These are phyloP conservation scores for Rhizophora mangle DNA, from an alignment of 345 rosid species.

Conservation along the genomic window DNA sequence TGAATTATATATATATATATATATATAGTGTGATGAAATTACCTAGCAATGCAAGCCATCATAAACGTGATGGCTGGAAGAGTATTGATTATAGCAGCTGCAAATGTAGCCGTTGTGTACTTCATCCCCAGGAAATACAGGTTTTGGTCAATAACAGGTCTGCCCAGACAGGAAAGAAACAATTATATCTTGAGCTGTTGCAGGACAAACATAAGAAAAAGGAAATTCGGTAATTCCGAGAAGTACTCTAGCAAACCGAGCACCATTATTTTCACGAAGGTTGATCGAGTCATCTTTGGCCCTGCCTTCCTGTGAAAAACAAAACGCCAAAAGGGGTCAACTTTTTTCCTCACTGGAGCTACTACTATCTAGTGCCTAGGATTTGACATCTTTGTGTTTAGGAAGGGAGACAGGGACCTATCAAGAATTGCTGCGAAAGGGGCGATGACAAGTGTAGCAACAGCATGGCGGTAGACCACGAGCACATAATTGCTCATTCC, in stretches of 20 bases:
- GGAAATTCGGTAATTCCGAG: not conserved
- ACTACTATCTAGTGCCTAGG: not conserved
- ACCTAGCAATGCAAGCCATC: slow-evolving; percentile 64
- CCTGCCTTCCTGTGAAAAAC: slow-evolving; percentile 52
- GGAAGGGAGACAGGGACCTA: slow-evolving; percentile 30
- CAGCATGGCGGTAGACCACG: slow-evolving; percentile 81
- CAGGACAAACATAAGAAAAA: not conserved
- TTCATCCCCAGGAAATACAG: slow-evolving; percentile 73
- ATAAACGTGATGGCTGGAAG: slow-evolving; percentile 82
- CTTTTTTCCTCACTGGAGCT: not conserved
- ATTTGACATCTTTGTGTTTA: not conserved
- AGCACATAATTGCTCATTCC: slow-evolving; percentile 90
- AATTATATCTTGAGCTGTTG: not conserved
- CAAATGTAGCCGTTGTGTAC: slow-evolving; percentile 79
- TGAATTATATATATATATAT: no score
- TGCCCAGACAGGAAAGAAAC: slow-evolving; percentile 14
- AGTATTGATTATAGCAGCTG: slow-evolving; percentile 76
- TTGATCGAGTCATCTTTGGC: slow-evolving; percentile 67
- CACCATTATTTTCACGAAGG: slow-evolving; percentile 55
- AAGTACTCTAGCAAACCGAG: slow-evolving; percentile 77
- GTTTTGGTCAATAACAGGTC: slow-evolving; percentile 89
- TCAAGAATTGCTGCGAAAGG: slow-evolving; percentile 75
- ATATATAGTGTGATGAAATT: not conserved
- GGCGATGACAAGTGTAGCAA: slow-evolving; percentile 69
- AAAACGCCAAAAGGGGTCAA: not conserved